These are phyloP conservation scores for Candida succiphila DNA, from an alignment of 805 yeast genomes.

Conservation along the genomic window DNA sequence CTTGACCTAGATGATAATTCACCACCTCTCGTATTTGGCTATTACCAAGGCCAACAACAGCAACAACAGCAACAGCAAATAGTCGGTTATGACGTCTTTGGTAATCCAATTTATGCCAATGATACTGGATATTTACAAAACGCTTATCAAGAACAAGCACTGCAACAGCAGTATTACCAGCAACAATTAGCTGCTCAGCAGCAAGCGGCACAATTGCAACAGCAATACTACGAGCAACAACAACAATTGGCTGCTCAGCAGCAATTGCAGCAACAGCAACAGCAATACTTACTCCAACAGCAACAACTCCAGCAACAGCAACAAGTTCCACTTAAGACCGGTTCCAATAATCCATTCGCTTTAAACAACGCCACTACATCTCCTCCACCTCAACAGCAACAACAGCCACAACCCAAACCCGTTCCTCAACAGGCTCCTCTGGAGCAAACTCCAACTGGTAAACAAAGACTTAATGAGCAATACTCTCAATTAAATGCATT, in stretches of 20 bases:
- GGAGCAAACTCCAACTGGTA: slow-evolving; percentile 39
- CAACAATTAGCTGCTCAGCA: slow-evolving; percentile 12
- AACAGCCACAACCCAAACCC: slow-evolving; percentile 20
- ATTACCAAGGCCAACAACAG: no score
- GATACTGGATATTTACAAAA: slow-evolving; percentile 44
- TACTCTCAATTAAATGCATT: slow-evolving; percentile 68
- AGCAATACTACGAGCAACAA: slow-evolving; percentile 5
- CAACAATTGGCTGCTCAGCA: slow-evolving; percentile 9
- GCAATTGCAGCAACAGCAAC: slow-evolving; percentile 7
- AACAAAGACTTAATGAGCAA: slow-evolving; percentile 44
- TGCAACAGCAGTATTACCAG: slow-evolving; percentile 14
- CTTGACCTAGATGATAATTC: slow-evolving; percentile 47
- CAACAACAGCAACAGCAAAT: slow-evolving; percentile 25
- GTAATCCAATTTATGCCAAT: slow-evolving; percentile 49
- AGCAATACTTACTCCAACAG: slow-evolving; percentile 14
- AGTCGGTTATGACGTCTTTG: slow-evolving; percentile 48
- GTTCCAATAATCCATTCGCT: slow-evolving; percentile 27
- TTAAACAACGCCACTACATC: slow-evolving; percentile 25
- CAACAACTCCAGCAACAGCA: slow-evolving; percentile 20
- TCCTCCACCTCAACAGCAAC: slow-evolving; percentile 2
- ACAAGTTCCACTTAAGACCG: slow-evolving; percentile 28
- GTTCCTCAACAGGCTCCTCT: slow-evolving; percentile 23
- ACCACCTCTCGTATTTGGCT: no score
- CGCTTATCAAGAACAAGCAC: slow-evolving; percentile 24
- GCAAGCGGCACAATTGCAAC: slow-evolving; percentile 7